Conservation (phyloP, 2,329 filamentous ascomycete genomes). For the Macrophomina pseudophaseolina region DNA sequence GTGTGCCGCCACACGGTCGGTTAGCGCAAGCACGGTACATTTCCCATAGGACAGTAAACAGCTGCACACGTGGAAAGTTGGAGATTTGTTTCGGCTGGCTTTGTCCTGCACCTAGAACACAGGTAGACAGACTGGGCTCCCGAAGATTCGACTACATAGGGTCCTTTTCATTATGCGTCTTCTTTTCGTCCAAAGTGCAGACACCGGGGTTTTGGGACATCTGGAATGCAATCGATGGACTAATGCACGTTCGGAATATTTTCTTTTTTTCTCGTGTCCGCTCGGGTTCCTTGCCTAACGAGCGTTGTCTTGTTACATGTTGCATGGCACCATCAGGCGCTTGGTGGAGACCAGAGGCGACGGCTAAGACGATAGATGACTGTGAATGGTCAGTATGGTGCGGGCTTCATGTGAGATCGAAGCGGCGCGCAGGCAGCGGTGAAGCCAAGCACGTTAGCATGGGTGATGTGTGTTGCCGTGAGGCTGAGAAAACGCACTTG, state of each 20-base stretch:
- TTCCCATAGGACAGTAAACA: not conserved
- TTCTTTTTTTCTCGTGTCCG: constrained; percentile 6
- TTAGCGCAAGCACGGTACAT: not conserved
- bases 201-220: not conserved
- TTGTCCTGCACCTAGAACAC: not conserved
- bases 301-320: constrained; percentile 3
- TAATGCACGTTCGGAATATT: not conserved
- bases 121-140: not conserved
- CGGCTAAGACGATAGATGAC: not conserved
- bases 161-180: no score
- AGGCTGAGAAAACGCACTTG: constrained; percentile 11
- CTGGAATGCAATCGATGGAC: constrained; percentile 10
- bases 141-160: no score
- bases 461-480: not conserved
- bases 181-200: not conserved
- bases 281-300: not conserved
- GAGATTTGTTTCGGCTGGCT: not conserved
- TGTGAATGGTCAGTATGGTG: not conserved
- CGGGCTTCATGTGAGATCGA: not conserved
- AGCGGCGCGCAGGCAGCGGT: not conserved
- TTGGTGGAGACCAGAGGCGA: not conserved
- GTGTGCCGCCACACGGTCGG: not conserved
- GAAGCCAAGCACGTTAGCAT: not conserved
- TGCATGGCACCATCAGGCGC: constrained; percentile 3
- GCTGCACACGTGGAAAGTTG: not conserved